Evolutionary conservation across 116 monocot genomes (phyloP), one percentile per base, ranked within the genome.

Genomic region (Papilionanthe hybrid): DNA sequence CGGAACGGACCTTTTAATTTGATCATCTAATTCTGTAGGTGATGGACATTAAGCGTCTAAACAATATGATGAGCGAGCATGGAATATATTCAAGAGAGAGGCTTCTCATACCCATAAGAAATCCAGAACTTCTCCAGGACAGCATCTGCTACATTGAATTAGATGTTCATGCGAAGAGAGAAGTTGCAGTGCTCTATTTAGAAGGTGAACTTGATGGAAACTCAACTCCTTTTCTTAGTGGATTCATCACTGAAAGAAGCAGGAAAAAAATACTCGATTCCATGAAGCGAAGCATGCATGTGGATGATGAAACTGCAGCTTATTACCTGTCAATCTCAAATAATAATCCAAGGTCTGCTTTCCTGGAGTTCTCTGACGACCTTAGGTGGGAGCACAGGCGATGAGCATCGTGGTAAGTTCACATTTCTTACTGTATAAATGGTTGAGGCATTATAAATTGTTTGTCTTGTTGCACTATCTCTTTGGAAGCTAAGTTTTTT

Each of bases 41-140:
- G 57, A 91, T 91, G 81, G 96, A 96, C 72, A 92, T 96, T 76
- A 96, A 88, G 80, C 87, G 94, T 37, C 82, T 96, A 48, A 96
- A 96, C 85, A 94, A 94, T 63, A 94, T 94, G 96, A 96, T 96
- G 87, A 96, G 96, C 55, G 96, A 96, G 73, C 96, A 96, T 68
- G 96, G 96, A 1, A 93, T 96, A 55, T 87, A 96, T 80, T 96
- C 92, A 12, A 88, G 96, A 55, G 89, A 92, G 79, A 86, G 93
- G 85, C 88, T 96, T 71, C 81, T 96, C 18, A 92, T 96, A 37
- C 96, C 96, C 15, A 92, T 96, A 22, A 56, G 81, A 77, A 89
- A 89, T 11, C 87, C 88, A 22, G 86, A 88, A 9, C 48, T 94
- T 47, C 94, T 96, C 20, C 71, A 29, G 25, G 77, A 84, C 42